Evolutionary conservation across 73 alveolate species (phyloP), one percentile per base, ranked within the genome.

Genomic region (Stentor coeruleus): DNA sequence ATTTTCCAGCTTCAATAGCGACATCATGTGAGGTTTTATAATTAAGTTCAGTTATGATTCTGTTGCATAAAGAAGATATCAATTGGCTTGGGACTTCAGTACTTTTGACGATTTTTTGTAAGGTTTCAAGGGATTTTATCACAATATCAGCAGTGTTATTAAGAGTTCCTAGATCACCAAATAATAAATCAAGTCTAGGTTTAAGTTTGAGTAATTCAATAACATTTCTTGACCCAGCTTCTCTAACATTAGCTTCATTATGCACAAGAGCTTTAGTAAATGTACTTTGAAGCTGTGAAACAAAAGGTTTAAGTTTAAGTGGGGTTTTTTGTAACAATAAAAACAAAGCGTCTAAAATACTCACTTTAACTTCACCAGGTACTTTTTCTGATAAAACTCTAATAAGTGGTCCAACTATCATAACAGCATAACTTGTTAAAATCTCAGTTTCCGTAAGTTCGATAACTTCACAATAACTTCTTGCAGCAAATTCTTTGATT

Each of bases 401-500:
- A 77, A 91, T 88, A 3, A 91, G 77, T 39, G 94, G 94, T 74
- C 96, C 96, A 38, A 86, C 81, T 36, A 91, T 91, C 87, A 88
- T 87, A 2, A 75, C 72, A n/a, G 72, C 83, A 38, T 39, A 39
- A n/a, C 80, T 15, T 6, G 6, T 15, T 31, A 75, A 36, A 20
- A n/a, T 33, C n/a, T n/a, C 72, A 14, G 33, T 35, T 26, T 37
- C 37, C 0, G 83, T 75, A 35, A 37, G 30, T 35, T 40, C 40
- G 0, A 40, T 75, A 20, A 75, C 28, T 1, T 75, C 83, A n/a
- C 37, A 37, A 35, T 39, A 75, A 1, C 83, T 39, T 75, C 74
- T 14, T 20, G 83, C 41, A 1, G 83, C 83, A 28, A 40, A 6
- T n/a, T 37, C 83, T 75, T 40, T 37, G 66, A 38, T 75, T 38